Base-by-base conservation (phyloP, 202 grass and related monocot species). In the Panicum hallii region DNA sequence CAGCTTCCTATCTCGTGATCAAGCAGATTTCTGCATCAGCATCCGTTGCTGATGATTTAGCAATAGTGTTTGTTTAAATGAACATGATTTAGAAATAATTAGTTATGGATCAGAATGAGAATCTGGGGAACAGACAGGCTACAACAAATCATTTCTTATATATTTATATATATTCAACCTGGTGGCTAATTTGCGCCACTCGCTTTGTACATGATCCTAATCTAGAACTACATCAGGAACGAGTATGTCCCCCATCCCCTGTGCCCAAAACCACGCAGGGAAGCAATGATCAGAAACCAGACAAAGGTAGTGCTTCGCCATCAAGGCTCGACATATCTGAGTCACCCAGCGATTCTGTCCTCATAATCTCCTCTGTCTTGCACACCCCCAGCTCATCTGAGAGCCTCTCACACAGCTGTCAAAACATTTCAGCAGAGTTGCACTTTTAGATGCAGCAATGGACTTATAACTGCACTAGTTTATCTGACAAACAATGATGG, bases 321-420 rank as follows among this genome's bases (percentile, higher is more conserved):
- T 80, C 68, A 7, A 88, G 80, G 68, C 85, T 83, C 9, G 61
- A 64, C 13, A 88, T 67, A 63, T 94, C 88, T 2, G 58, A 62
- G 34, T 76, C n/a, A 19, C 82, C 46, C 10, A 83, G 41, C 6
- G 83, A 79, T 48, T 89, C 57, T 20, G 53, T 75, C 55, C 53
- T 77, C 58, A 45, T 56, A 49, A 84, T 82, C 75, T 95, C 72
- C 57, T 95, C 88, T 42, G 77, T 62, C 66, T 85, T 92, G 85
- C 64, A 75, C 58, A 80, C 42, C 11, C 92, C 87, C 58, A 98
- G 73, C 72, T 93, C 87, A 74, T 91, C 85, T 38, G 87, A 93
- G 20, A 98, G 85, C 78, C 77, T 93, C 50, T 84, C 88, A 60
- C 92, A 95, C 42, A 98, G 26, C 95, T 98, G 87, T 50, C 48